These are phyloP conservation scores for Naganishia sp. DNA, from an alignment of 1,284 basidiomycete genomes.

Conservation along the genomic window DNA sequence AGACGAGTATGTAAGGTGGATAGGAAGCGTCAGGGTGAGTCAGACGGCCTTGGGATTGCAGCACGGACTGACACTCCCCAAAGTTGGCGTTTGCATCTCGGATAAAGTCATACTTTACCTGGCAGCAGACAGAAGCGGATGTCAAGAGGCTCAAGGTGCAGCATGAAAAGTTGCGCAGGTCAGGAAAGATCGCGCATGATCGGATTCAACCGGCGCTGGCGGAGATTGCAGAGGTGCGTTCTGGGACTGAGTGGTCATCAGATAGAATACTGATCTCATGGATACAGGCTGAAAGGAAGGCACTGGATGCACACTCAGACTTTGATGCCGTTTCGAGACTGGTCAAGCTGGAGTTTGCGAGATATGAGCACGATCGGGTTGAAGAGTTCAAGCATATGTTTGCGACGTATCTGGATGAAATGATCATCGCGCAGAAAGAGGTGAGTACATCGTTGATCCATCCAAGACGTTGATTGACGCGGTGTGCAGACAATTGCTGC, in stretches of 20 bases:
- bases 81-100: slow-evolving; percentile 84
- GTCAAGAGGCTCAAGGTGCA: slow-evolving; percentile 68
- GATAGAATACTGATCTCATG: neutral
- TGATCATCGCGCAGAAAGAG: slow-evolving; percentile 47
- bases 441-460: neutral
- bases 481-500: slow-evolving; percentile 15
- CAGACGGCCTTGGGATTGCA: neutral
- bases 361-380: slow-evolving; percentile 90
- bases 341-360: slow-evolving; percentile 85
- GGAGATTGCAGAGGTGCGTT: slow-evolving; percentile 73
- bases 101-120: slow-evolving; percentile 75
- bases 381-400: slow-evolving; percentile 57
- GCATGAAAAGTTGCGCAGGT: slow-evolving; percentile 77
- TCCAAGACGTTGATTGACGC: neutral
- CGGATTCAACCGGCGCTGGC: slow-evolving; percentile 67
- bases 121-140: slow-evolving; percentile 78
- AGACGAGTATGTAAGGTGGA: slow-evolving; percentile 90
- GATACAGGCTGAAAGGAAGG: slow-evolving; percentile 73
- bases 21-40: slow-evolving; percentile 81
- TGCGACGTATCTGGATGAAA: slow-evolving; percentile 46
- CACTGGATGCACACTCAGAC: slow-evolving; percentile 76
- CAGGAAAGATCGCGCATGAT: slow-evolving; percentile 68
- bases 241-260: neutral
- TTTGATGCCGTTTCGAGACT: slow-evolving; percentile 84
- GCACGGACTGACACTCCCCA: neutral